These are phyloP conservation scores for Annulohypoxylon stygium DNA, from an alignment of 495 filamentous ascomycete species.

Conservation along the genomic window DNA sequence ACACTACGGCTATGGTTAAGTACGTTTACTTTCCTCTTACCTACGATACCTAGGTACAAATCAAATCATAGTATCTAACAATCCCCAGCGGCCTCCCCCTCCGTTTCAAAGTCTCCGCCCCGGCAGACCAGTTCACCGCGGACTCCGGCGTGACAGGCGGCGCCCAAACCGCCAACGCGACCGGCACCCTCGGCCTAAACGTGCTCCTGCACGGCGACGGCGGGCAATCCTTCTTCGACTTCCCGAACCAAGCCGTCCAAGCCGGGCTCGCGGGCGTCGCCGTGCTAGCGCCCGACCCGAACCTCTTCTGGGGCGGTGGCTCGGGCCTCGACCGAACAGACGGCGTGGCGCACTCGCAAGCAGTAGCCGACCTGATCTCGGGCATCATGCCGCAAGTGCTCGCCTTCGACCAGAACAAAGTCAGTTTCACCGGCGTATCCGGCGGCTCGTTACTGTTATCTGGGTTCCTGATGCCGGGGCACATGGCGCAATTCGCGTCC, in stretches of 20 bases:
- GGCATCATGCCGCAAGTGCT: conserved; percentile 58
- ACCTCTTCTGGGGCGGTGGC: conserved; percentile 66
- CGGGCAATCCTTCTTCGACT: conserved; percentile 69
- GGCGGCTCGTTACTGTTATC: conserved; percentile 60
- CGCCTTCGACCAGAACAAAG: conserved; percentile 57
- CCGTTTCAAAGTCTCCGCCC: conserved; percentile 62
- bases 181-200: conserved; percentile 58
- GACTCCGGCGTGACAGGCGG: conserved; percentile 57
- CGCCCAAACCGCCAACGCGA: conserved; percentile 41
- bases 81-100: conserved; percentile 56
- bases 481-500: conserved; percentile 57
- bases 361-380: conserved; percentile 59
- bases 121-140: conserved; percentile 60
- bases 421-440: conserved; percentile 64
- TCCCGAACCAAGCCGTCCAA: conserved; percentile 65
- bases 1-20: conserved; percentile 62
- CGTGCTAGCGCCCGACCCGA: conserved; percentile 62
- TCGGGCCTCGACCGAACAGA: conserved; percentile 61
- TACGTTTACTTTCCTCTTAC: conserved; percentile 37
- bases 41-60: not conserved
- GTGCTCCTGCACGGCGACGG: conserved; percentile 67
- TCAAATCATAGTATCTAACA: conserved; percentile 6
- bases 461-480: conserved; percentile 64
- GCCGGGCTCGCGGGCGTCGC: conserved; percentile 61
- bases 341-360: conserved; percentile 63